Evolutionary conservation across 768 basidiomycete genomes (phyloP), one percentile per base, ranked within the genome.

Genomic region (Lactarius sp.): DNA sequence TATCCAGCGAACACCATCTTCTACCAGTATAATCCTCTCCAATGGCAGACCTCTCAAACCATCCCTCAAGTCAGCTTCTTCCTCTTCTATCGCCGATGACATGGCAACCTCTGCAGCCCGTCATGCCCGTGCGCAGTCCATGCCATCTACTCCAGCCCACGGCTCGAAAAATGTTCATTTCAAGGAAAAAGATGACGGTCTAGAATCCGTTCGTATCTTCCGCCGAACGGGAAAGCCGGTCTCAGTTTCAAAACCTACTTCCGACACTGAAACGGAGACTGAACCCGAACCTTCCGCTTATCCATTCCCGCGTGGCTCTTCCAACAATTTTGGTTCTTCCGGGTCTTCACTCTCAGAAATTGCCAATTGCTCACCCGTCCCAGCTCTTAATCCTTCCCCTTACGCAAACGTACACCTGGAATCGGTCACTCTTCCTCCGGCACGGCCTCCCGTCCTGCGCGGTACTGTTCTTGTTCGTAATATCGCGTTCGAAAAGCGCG

Each of bases 31-130:
- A 58, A 72, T 85, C 27, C 81, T 86, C 39, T 77, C 83, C 20
- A 92, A 87, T 61, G 93, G 94, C 50, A 92, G 92, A 71, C 89
- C 92, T 4, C 86, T 97, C 75, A 92, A 92, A 71, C 81, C 89
- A 0, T 89, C 91, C 1, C 82, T 97, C 69, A 97, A 96, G 73
- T 77, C 78, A 0, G 82, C 81, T 39, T 77, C 77, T 8, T 83
- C 83, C 12, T 73, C 80, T 2, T 80, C 81, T 49, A 81, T 83
- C 56, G 73, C 77, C 49, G 76, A 75, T 56, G 66, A 69, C 72
- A 75, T 59, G 68, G 69, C 56, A 72, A 73, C 66, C 27, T 66
- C 67, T 61, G 59, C 60, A 49, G 67, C 68, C 55, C 66, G 61
- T 72, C 75, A 69, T 67, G 68, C 56, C 76, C 77, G 75, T 67